Evolutionary conservation across 1,284 basidiomycete genomes (phyloP).

Genomic region (Apiotrichum sp.): DNA sequence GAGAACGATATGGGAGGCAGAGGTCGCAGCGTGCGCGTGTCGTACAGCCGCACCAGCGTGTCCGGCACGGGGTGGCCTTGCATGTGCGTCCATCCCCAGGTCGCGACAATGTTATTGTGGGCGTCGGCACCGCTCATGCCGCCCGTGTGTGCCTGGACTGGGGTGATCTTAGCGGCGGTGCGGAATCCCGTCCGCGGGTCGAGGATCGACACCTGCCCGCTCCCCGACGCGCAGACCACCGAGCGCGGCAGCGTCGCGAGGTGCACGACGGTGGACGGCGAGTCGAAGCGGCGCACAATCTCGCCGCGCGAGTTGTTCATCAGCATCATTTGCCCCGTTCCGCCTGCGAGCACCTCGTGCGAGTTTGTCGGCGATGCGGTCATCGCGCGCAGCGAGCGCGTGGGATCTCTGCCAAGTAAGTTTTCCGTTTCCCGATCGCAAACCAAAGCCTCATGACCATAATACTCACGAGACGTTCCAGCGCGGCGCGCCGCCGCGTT

Average conservation of each 20-base stretch:
- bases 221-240: constrained; percentile 69
- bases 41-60: constrained; percentile 87
- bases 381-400: constrained; percentile 42
- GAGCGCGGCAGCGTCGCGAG: constrained; percentile 36
- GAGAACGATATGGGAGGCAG: constrained; percentile 77
- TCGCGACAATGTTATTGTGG: constrained; percentile 70
- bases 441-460: constrained; percentile 5
- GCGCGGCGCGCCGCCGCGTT: constrained; percentile 42
- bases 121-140: constrained; percentile 77
- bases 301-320: constrained; percentile 70
- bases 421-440: no score
- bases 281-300: constrained; percentile 54
- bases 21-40: constrained; percentile 73
- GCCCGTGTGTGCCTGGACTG: constrained; percentile 69
- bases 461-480: constrained; percentile 42
- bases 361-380: constrained; percentile 47
- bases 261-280: constrained; percentile 35
- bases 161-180: constrained; percentile 49
- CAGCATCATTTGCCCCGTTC: constrained; percentile 56
- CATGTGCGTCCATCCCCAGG: constrained; percentile 82
- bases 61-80: constrained; percentile 84
- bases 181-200: constrained; percentile 63
- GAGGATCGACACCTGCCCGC: constrained; percentile 76
- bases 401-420: constrained; percentile 29
- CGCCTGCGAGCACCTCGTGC: constrained; percentile 58